phyloP scores from a whole-genome alignment of 164 flowering plant species.

The Stephania japonica region DNA sequence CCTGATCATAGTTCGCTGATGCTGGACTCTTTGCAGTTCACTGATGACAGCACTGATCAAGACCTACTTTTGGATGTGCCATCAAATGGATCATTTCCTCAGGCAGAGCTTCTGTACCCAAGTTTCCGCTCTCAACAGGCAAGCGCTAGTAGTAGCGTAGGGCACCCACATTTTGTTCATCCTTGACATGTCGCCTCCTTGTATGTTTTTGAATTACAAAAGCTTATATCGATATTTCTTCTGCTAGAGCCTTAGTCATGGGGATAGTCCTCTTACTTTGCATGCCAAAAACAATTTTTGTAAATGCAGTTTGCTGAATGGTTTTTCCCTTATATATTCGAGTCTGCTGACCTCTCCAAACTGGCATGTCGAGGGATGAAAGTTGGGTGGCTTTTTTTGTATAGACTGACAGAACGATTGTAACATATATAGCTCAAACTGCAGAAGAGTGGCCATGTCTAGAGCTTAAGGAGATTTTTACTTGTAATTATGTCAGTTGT shows the following conservation, averaged over 20 bases:
- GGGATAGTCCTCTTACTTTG: slow-evolving; percentile 10
- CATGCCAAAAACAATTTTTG: slow-evolving; percentile 23
- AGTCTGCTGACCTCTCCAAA: slow-evolving; percentile 22
- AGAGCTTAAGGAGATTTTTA: slow-evolving; percentile 16
- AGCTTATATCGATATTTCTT: slow-evolving; percentile 13
- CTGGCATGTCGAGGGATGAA: slow-evolving; percentile 24
- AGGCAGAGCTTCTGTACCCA: slow-evolving; percentile 81
- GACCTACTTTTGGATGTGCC: slow-evolving; percentile 83
- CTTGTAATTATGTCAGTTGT: slow-evolving; percentile 26
- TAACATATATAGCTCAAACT: slow-evolving; percentile 32
- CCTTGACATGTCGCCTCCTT: slow-evolving; percentile 27
- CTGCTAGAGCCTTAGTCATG: slow-evolving; percentile 13
- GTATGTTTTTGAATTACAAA: slow-evolving; percentile 2
- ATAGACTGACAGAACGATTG: slow-evolving; percentile 41
- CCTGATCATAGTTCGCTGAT: slow-evolving; percentile 46
- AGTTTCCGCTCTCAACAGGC: slow-evolving; percentile 37
- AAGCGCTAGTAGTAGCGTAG: slow-evolving; percentile 52
- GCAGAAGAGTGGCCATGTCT: slow-evolving; percentile 25
- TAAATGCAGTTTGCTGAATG: slow-evolving; percentile 28
- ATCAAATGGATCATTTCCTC: slow-evolving; percentile 62
- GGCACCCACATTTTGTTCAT: slow-evolving; percentile 27
- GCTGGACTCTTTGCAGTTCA: slow-evolving; percentile 48
- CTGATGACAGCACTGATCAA: slow-evolving; percentile 59
- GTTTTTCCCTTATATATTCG: slow-evolving; percentile 13
- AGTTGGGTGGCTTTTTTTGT: slow-evolving; percentile 26